These are phyloP conservation scores for Claviceps pazoutovae DNA, from an alignment of 2,329 filamentous ascomycete species.

Conservation along the genomic window DNA sequence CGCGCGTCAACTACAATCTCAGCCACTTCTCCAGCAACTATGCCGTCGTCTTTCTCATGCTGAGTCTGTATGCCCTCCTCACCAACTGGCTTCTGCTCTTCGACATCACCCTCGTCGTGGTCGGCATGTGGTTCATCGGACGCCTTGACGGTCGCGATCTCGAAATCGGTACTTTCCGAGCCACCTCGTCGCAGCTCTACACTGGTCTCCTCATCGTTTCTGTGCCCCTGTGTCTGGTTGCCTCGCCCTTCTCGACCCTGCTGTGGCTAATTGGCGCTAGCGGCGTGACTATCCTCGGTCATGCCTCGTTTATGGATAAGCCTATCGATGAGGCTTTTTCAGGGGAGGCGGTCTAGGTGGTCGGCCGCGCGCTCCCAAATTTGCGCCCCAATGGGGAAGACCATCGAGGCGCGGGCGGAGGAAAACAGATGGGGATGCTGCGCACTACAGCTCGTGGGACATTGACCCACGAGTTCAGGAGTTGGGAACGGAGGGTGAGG, in stretches of 20 bases:
- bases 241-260: constrained; percentile 70
- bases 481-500: constrained; percentile 46
- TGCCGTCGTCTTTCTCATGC: constrained; percentile 82
- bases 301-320: constrained; percentile 93
- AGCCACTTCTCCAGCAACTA: constrained; percentile 98
- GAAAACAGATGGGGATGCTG: constrained; percentile 37
- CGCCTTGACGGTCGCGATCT: constrained; percentile 82
- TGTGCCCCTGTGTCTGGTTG: constrained; percentile 71
- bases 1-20: constrained; percentile 91
- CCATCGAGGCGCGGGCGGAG: constrained; percentile 78
- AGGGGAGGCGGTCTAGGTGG: constrained; percentile 99
- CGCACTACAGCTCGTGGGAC: constrained; percentile 24
- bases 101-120: constrained; percentile 76
- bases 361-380: constrained; percentile 98
- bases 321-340: constrained; percentile 99
- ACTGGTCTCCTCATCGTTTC: constrained; percentile 72
- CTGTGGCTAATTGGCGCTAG: constrained; percentile 95
- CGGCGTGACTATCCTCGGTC: constrained; percentile 84
- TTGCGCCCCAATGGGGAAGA: constrained; percentile 97
- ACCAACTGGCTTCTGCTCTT: constrained; percentile 80
- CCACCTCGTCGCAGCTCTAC: constrained; percentile 87
- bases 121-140: constrained; percentile 81
- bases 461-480: constrained; percentile 45
- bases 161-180: constrained; percentile 67
- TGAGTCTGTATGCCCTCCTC: constrained; percentile 87